Base-by-base conservation (phyloP, 192 early-diverging fungal species). In the Spinellus fusiger region DNA sequence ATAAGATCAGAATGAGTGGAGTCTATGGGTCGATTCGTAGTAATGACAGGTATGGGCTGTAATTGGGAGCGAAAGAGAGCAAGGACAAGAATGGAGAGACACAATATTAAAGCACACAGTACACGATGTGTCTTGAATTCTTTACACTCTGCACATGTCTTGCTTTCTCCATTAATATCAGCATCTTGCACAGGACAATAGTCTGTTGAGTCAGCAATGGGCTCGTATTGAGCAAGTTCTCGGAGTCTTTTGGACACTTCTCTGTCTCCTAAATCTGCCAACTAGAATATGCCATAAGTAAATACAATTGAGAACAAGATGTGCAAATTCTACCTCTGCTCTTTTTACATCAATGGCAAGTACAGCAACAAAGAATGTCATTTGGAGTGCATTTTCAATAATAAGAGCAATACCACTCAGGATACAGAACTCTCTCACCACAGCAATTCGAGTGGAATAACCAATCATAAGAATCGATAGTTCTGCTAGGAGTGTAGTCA, bases 291-390 rank as follows among this genome's bases (percentile, higher is more conserved):
- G 5, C 53, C 23, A 28, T 49, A 29, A 64, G 37, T 16, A 25
- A 38, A 15, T 6, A 4, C 34, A 5, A 3, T 4, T n/a, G 18
- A 27, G 2, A 23, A 37, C 35, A 37, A 37, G 13, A 9, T 37
- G 5, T 44, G 10, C 10, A 44, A 5, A n/a, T 44, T 44, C 12
- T 68, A 89, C 80, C 80, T 92, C 89, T 31, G 88, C 64, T 32
- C 90, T 77, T 20, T 82, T 79, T 40, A 92, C 82, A 80, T 92
- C 89, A 56, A 92, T 88, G 0, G 90, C 84, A 29, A 92, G 68
- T 47, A 87, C 85, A 5, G 85, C 83, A 27, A 82, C 76, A 61
- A 89, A 92, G 61, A 92, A 91, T 1, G 90, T 86, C 56, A 92
- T 78, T 66, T 91, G 85, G 44, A 92, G 61, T 31, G 87, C 68